Percentiles rank a stretch among this genome's conserved stretches.
Evolutionary conservation across 768 basidiomycete genomes (phyloP).

Genomic region (Chiua virens): DNA sequence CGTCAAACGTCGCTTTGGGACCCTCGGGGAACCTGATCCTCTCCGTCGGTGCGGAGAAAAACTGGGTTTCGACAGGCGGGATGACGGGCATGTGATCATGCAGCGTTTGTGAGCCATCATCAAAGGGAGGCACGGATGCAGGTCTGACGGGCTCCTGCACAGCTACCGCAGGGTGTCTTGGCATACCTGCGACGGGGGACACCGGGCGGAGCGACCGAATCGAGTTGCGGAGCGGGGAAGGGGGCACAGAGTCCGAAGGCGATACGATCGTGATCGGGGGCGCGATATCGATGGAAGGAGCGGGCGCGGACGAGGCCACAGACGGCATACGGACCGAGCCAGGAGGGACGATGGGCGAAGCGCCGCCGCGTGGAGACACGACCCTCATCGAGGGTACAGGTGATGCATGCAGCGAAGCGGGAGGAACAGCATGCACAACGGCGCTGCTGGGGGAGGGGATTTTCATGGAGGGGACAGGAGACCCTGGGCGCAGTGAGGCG

Average conservation of each 20-base stretch:
- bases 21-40: not conserved
- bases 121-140: not conserved
- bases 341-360: too few relatives aligned
- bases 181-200: not conserved
- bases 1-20: not conserved
- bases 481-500: not conserved
- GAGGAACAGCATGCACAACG: too few relatives aligned
- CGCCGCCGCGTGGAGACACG: not conserved
- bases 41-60: not conserved
- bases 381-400: conserved; percentile 1
- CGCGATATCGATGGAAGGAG: not conserved
- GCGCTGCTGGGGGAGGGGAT: not conserved
- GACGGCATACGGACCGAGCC: conserved; percentile 2
- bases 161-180: not conserved
- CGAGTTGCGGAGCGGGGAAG: conserved; percentile 4
- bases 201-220: conserved; percentile 1
- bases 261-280: conserved; percentile 18
- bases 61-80: not conserved
- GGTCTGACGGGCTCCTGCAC: not conserved
- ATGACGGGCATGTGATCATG: conserved; percentile 7
- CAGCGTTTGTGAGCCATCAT: conserved; percentile 19
- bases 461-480: not conserved
- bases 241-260: conserved; percentile 6
- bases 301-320: not conserved
- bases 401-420: not conserved